These are phyloP conservation scores for Talinum fruticosum DNA, from an alignment of 148 eudicot species.

Conservation along the genomic window DNA sequence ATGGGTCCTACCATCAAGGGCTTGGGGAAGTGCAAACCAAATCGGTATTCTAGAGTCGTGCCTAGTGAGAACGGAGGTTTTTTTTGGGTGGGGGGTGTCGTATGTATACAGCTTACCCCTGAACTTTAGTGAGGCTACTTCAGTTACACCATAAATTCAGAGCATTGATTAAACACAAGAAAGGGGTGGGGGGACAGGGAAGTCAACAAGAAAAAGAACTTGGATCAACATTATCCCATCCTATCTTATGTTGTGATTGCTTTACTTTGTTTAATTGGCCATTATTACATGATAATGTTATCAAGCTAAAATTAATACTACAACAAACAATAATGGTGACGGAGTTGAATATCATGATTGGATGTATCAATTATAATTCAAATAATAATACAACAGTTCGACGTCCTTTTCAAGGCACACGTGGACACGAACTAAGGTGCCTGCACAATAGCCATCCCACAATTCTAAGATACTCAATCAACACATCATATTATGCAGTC, in stretches of 20 bases:
- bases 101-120: too few species aligned
- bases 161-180: not conserved
- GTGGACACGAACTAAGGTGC: not conserved
- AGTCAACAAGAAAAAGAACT: not conserved
- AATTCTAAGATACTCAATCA: not conserved
- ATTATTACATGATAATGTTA: constrained; percentile 2
- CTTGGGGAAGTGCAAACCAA: not conserved
- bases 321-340: constrained; percentile 1
- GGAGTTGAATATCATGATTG: constrained; percentile 1
- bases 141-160: not conserved
- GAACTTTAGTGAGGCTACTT: not conserved
- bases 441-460: not conserved
- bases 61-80: too few species aligned
- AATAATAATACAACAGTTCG: not conserved
- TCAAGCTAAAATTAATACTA: not conserved
- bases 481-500: not conserved
- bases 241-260: not conserved
- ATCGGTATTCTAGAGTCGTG: not conserved
- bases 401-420: not conserved
- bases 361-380: not conserved
- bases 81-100: too few species aligned
- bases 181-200: not conserved
- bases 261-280: not conserved
- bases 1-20: not conserved
- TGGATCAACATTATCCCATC: not conserved